Conservation (phyloP, 2,329 filamentous ascomycete genomes). For the Coniella lustricola region DNA sequence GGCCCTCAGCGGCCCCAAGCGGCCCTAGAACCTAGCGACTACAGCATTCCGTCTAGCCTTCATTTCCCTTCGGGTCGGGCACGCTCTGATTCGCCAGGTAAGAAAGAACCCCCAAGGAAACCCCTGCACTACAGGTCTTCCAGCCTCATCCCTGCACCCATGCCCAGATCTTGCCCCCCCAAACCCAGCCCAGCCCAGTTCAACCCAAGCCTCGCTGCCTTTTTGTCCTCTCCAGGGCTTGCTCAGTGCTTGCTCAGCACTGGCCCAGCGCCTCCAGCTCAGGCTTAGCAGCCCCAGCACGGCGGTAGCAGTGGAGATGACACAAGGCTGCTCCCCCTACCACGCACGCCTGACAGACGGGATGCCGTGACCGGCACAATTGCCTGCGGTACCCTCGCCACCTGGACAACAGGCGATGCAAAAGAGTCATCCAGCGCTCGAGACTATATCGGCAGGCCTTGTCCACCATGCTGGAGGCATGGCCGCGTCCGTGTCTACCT, state of each 20-base stretch:
- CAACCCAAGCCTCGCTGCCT: not conserved
- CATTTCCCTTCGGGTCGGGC: constrained; percentile 1
- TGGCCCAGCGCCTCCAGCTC: not conserved
- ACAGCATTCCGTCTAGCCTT: not conserved
- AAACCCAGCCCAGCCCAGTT: not conserved
- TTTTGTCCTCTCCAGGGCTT: not conserved
- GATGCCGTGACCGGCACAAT: constrained; percentile 14
- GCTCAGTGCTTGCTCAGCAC: not conserved
- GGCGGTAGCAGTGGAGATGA: not conserved
- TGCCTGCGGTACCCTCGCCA: constrained; percentile 15
- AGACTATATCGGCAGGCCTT: constrained; percentile 12
- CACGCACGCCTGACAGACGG: constrained; percentile 8
- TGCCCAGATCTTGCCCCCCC: not conserved
- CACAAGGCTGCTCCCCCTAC: not conserved
- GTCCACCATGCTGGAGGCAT: constrained; percentile 8
- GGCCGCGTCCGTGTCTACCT: constrained; percentile 14
- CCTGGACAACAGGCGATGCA: constrained; percentile 10
- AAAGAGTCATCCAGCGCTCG: constrained; percentile 22
- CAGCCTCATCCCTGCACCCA: not conserved
- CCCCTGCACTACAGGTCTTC: too few species aligned
- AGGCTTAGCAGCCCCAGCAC: not conserved
- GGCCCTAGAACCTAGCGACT: too few species aligned
- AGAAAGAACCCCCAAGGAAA: not conserved
- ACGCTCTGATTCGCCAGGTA: constrained; percentile 10
- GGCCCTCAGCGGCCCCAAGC: not conserved